Percentiles rank a stretch among this genome's conserved stretches.
These are phyloP conservation scores for Amphirosellinia nigrospora DNA, from an alignment of 495 filamentous ascomycete species.

Conservation along the genomic window DNA sequence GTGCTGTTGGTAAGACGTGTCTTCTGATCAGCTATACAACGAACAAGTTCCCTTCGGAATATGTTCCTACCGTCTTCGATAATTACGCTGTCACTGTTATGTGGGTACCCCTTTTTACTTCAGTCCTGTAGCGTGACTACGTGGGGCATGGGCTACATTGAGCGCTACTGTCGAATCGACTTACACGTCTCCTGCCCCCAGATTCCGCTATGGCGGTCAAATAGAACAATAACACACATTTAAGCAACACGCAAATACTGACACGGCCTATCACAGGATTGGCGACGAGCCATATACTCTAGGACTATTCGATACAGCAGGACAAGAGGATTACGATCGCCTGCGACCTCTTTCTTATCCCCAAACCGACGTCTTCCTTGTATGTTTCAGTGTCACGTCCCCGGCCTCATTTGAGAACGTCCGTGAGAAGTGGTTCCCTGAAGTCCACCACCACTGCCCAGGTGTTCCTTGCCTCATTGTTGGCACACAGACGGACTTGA, in stretches of 20 bases:
- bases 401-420: slow-evolving; percentile 99
- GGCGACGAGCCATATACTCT: slow-evolving; percentile 98
- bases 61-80: slow-evolving; percentile 98
- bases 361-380: slow-evolving; percentile 97
- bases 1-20: slow-evolving; percentile 99
- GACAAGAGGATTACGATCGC: slow-evolving; percentile 99
- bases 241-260: slow-evolving; percentile 25
- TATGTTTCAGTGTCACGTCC: slow-evolving; percentile 98
- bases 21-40: slow-evolving; percentile 98
- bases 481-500: slow-evolving; percentile 94
- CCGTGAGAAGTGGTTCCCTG: slow-evolving; percentile 97
- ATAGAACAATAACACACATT: neutral
- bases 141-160: neutral
- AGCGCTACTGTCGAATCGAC: neutral
- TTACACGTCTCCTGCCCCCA: slow-evolving; percentile 4
- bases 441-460: slow-evolving; percentile 97
- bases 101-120: slow-evolving; percentile 63
- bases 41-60: slow-evolving; percentile 99
- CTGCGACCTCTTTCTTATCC: slow-evolving; percentile 96
- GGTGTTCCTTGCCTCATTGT: slow-evolving; percentile 98
- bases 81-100: slow-evolving; percentile 99
- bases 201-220: neutral
- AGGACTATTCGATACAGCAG: slow-evolving; percentile 96
- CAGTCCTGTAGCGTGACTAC: neutral
- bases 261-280: slow-evolving; percentile 68